Percentiles rank a stretch among this genome's conserved stretches.
Conservation (phyloP, 768 basidiomycete species). For the Amanita pallidorosea region DNA sequence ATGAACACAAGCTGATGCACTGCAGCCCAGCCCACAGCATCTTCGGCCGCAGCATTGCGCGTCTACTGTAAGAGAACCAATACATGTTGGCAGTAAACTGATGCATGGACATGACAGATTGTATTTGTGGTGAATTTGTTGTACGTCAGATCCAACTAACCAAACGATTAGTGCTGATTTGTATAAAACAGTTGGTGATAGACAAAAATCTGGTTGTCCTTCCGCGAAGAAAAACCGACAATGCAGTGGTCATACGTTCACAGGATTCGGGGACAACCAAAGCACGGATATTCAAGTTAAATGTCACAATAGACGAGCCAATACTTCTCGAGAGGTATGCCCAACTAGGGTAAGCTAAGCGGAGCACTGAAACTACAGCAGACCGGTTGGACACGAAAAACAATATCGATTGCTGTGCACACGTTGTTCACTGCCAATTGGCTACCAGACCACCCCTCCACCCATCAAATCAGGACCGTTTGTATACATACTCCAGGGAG, state of each 20-base stretch:
- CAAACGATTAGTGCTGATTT: background rate
- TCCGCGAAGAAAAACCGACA: conserved; percentile 68
- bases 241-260: conserved; percentile 68
- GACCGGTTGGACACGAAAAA: conserved; percentile 59
- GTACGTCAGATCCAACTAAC: conserved; percentile 29
- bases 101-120: conserved; percentile 36
- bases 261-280: conserved; percentile 48
- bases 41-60: conserved; percentile 65
- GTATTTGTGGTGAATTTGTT: conserved; percentile 82
- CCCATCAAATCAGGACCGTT: conserved; percentile 71
- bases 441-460: conserved; percentile 71
- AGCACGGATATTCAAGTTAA: conserved; percentile 78
- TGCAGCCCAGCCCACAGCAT: conserved; percentile 69
- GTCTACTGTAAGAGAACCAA: conserved; percentile 58
- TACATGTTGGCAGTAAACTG: background rate
- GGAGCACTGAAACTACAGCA: conserved; percentile 14
- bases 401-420: conserved; percentile 67
- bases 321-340: conserved; percentile 71
- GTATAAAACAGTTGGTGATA: conserved; percentile 55
- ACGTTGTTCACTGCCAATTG: conserved; percentile 55
- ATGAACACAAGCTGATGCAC: background rate
- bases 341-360: conserved; percentile 1
- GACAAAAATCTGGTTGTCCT: conserved; percentile 62
- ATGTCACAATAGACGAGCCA: conserved; percentile 58
- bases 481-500: conserved; percentile 71